These are phyloP conservation scores for Starmera dryadoides DNA, from an alignment of 805 yeast genomes.

Conservation along the genomic window DNA sequence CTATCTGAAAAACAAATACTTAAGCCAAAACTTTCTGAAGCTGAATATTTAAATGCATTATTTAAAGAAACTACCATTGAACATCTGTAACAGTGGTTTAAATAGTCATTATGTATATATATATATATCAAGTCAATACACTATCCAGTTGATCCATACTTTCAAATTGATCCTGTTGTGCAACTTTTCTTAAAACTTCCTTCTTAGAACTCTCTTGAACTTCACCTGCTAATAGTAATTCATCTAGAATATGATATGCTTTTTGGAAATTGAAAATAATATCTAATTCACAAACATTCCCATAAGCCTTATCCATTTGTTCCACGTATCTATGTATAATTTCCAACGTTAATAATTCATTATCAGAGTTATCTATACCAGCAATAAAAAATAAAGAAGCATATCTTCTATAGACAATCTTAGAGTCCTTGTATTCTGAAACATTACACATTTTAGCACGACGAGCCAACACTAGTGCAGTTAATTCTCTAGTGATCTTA, in stretches of 20 bases:
- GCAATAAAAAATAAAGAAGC: slow-evolving; percentile 89
- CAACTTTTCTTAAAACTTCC: slow-evolving; percentile 70
- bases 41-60: slow-evolving; percentile 25
- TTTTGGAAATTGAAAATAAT: slow-evolving; percentile 92
- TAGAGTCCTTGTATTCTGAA: slow-evolving; percentile 69
- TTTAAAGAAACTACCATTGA: slow-evolving; percentile 17
- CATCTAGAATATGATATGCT: slow-evolving; percentile 90
- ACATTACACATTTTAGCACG: slow-evolving; percentile 95
- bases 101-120: background rate
- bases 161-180: slow-evolving; percentile 84
- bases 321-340: slow-evolving; percentile 90
- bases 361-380: slow-evolving; percentile 77
- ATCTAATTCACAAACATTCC: slow-evolving; percentile 94
- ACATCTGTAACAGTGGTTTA: background rate
- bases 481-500: slow-evolving; percentile 75
- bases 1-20: slow-evolving; percentile 18
- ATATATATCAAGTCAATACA: slow-evolving; percentile 23
- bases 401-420: slow-evolving; percentile 85
- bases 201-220: slow-evolving; percentile 76
- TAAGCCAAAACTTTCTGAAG: slow-evolving; percentile 18
- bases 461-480: slow-evolving; percentile 78
- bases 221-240: slow-evolving; percentile 81
- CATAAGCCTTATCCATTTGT: slow-evolving; percentile 92
- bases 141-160: slow-evolving; percentile 56
- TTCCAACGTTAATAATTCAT: slow-evolving; percentile 82